Percentiles rank a stretch among this genome's conserved stretches.
Evolutionary conservation across 2,329 filamentous ascomycete genomes (phyloP).

Genomic region (Parastagonospora avenae): DNA sequence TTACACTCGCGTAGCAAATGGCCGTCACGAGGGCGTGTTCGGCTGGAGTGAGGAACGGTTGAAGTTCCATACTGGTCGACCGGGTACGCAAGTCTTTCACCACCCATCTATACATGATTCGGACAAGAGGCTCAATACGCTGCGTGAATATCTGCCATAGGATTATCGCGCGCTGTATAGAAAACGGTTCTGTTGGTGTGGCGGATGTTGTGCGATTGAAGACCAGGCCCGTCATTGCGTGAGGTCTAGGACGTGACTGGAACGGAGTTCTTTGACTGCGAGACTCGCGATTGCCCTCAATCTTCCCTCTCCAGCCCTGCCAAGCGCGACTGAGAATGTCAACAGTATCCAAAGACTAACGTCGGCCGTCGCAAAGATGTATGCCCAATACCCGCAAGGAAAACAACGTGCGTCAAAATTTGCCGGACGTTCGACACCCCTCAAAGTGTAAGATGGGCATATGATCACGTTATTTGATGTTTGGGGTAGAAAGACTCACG

Average conservation of each 20-base stretch:
- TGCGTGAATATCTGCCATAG: not conserved
- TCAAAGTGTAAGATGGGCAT: not conserved
- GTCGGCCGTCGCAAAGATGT: no score
- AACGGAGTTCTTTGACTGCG: no score
- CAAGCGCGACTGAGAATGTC: no score
- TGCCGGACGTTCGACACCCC: not conserved
- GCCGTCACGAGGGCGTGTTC: not conserved
- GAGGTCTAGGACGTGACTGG: not conserved
- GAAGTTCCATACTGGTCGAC: not conserved
- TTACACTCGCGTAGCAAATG: not conserved
- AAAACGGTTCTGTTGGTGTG: not conserved
- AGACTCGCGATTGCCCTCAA: no score
- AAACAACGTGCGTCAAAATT: not conserved
- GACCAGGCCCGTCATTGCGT: not conserved
- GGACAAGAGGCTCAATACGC: not conserved
- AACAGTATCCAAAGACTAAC: no score
- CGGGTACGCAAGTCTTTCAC: not conserved
- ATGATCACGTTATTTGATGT: not conserved
- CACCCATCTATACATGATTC: not conserved
- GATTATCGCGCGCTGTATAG: not conserved
- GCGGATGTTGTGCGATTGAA: not conserved
- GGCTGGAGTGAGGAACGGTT: not conserved
- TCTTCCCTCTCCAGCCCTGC: no score
- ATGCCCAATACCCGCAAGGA: no score
- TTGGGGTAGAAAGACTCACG: not conserved